A percentile compares a stretch with the other conserved stretches of the same genome.
phyloP scores from a whole-genome alignment of 495 filamentous ascomycete genomes.

The Lophiostoma macrostomum region DNA sequence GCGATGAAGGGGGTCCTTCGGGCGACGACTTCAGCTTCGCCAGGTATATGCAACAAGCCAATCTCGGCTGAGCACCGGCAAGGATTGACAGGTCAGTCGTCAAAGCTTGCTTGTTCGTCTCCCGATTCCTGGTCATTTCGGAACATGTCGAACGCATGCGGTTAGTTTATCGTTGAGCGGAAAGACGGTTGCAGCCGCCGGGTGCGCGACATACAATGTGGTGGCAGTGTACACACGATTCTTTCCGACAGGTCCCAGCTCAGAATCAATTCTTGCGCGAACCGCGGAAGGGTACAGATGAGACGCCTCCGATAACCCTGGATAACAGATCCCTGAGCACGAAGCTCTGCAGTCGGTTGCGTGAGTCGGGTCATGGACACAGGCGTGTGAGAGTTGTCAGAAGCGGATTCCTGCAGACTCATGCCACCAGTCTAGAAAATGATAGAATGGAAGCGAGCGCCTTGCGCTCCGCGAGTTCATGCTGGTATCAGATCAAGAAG shows the following conservation, averaged over 20 bases:
- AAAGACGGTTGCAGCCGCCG: background rate
- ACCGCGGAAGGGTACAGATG: background rate
- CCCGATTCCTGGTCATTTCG: constrained; percentile 15
- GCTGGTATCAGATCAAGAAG: background rate
- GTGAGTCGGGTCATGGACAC: constrained; percentile 18
- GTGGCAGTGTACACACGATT: background rate
- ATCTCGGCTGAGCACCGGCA: constrained; percentile 26
- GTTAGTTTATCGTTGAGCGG: constrained; percentile 9
- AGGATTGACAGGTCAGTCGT: background rate
- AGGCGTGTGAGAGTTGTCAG: background rate
- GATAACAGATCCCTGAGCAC: too few relatives aligned
- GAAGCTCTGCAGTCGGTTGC: too few relatives aligned
- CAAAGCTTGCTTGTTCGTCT: constrained; percentile 7
- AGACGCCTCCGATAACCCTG: constrained; percentile 8
- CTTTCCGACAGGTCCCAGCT: background rate
- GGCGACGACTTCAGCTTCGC: constrained; percentile 58
- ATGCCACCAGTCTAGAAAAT: background rate
- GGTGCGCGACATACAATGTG: constrained; percentile 7
- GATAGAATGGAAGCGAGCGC: background rate
- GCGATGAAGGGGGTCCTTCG: constrained; percentile 38
- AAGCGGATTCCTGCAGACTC: constrained; percentile 5
- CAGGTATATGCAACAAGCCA: constrained; percentile 49
- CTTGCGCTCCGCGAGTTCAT: background rate
- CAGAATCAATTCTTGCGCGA: background rate
- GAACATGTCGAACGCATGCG: background rate